Percentiles rank a stretch among this genome's conserved stretches.
Evolutionary conservation across 2,329 filamentous ascomycete species (phyloP).

Genomic region (Parafenestella ontariensis): DNA sequence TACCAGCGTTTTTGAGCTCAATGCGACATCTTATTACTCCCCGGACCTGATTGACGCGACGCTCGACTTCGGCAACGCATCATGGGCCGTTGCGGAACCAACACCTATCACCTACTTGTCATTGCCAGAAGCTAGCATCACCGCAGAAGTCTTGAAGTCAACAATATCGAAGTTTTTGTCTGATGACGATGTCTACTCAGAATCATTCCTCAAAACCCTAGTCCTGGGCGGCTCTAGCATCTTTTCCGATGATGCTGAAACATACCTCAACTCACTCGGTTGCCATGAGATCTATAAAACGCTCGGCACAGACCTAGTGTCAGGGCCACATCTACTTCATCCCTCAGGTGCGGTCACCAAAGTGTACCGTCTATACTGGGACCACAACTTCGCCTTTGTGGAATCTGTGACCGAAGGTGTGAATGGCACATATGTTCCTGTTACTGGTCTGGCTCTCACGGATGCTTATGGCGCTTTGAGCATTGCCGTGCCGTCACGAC

Average conservation of each 20-base stretch:
- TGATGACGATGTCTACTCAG: constrained; percentile 14
- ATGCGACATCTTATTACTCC: constrained; percentile 9
- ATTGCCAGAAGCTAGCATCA: neutral
- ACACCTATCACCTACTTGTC: constrained; percentile 7
- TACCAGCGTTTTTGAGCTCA: constrained; percentile 5
- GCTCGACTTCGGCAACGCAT: neutral
- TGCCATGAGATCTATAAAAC: constrained; percentile 7
- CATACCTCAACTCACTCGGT: constrained; percentile 5
- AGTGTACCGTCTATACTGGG: constrained; percentile 19
- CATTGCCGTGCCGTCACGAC: constrained; percentile 21
- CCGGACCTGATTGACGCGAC: constrained; percentile 3
- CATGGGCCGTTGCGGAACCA: neutral
- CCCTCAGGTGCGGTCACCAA: constrained; percentile 12
- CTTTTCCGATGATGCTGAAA: constrained; percentile 1
- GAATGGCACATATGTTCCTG: constrained; percentile 16
- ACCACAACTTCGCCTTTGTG: constrained; percentile 13
- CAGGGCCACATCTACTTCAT: constrained; percentile 14
- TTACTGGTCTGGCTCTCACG: constrained; percentile 12
- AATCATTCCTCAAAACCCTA: constrained; percentile 9
- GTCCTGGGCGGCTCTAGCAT: constrained; percentile 7
- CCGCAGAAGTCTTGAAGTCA: neutral
- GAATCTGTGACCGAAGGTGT: constrained; percentile 16
- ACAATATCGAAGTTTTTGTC: constrained; percentile 2
- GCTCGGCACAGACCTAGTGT: neutral
- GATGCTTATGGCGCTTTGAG: constrained; percentile 15